phyloP scores from a whole-genome alignment of 2,329 filamentous ascomycete genomes.

The Penicillium sp. region DNA sequence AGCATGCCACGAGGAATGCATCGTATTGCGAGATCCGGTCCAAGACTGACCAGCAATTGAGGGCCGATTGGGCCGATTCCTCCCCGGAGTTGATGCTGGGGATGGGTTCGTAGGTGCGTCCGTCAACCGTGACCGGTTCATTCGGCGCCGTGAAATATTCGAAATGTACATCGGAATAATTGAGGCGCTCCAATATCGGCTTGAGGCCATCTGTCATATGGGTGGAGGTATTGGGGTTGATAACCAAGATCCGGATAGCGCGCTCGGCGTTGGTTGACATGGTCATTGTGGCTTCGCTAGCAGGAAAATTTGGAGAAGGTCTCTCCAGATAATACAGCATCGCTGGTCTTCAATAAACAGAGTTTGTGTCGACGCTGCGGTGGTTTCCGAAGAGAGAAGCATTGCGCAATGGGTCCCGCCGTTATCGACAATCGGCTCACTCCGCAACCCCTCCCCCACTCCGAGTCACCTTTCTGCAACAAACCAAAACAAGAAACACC shows the following conservation, averaged over 20 bases:
- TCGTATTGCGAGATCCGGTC: conserved; percentile 53
- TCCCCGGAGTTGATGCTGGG: conserved; percentile 74
- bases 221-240: conserved; percentile 48
- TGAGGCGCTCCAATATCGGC: conserved; percentile 40
- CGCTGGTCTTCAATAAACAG: not conserved
- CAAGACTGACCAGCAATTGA: conserved; percentile 61
- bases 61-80: conserved; percentile 65
- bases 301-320: not conserved
- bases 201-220: conserved; percentile 46
- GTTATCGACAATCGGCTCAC: conserved; percentile 18
- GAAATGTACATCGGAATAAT: conserved; percentile 37
- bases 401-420: conserved; percentile 3
- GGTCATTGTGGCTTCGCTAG: not conserved
- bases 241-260: conserved; percentile 38
- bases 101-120: conserved; percentile 51
- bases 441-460: conserved; percentile 20
- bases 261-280: conserved; percentile 8
- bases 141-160: conserved; percentile 42
- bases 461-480: conserved; percentile 2
- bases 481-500: not conserved
- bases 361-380: not conserved
- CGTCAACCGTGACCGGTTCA: conserved; percentile 31
- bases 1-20: conserved; percentile 85
- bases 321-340: not conserved
- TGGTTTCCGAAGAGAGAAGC: conserved; percentile 7